These are phyloP conservation scores for Penicillium nucicola DNA, from an alignment of 495 filamentous ascomycete genomes.

Conservation along the genomic window DNA sequence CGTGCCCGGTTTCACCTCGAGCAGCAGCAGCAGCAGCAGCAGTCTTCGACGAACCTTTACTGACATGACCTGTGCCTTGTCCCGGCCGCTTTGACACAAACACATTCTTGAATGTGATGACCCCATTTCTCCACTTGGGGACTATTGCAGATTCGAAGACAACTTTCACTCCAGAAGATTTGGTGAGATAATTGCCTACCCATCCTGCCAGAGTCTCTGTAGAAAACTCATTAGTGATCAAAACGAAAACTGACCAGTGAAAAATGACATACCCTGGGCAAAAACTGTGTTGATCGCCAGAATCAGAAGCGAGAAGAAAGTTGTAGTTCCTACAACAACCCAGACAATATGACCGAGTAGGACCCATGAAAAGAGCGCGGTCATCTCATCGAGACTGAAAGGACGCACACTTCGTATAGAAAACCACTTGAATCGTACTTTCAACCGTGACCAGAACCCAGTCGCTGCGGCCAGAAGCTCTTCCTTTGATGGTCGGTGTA, in stretches of 20 bases:
- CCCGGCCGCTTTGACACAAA: slow-evolving; percentile 92
- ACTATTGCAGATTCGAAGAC: slow-evolving; percentile 98
- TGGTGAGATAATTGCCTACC: slow-evolving; percentile 93
- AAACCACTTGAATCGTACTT: slow-evolving; percentile 95
- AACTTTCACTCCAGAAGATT: slow-evolving; percentile 90
- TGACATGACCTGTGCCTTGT: slow-evolving; percentile 71
- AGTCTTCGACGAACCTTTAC: slow-evolving; percentile 83
- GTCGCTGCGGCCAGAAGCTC: slow-evolving; percentile 89
- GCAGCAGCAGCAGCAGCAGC: slow-evolving; percentile 79
- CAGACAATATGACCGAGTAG: slow-evolving; percentile 89
- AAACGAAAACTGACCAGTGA: not conserved
- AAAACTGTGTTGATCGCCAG: slow-evolving; percentile 92
- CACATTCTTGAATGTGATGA: slow-evolving; percentile 95
- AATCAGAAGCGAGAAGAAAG: slow-evolving; percentile 90
- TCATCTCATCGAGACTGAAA: slow-evolving; percentile 93
- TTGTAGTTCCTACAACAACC: slow-evolving; percentile 93
- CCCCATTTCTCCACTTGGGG: slow-evolving; percentile 87
- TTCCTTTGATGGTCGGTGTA: slow-evolving; percentile 87
- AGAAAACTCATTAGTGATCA: slow-evolving; percentile 13
- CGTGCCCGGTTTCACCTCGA: slow-evolving; percentile 32
- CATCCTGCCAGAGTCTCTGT: slow-evolving; percentile 87
- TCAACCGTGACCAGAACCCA: slow-evolving; percentile 87
- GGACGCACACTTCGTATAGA: slow-evolving; percentile 93
- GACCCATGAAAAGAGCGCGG: slow-evolving; percentile 93
- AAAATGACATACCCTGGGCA: slow-evolving; percentile 68